Base-by-base conservation (phyloP, 768 basidiomycete species). In the Termitomyces sp. region DNA sequence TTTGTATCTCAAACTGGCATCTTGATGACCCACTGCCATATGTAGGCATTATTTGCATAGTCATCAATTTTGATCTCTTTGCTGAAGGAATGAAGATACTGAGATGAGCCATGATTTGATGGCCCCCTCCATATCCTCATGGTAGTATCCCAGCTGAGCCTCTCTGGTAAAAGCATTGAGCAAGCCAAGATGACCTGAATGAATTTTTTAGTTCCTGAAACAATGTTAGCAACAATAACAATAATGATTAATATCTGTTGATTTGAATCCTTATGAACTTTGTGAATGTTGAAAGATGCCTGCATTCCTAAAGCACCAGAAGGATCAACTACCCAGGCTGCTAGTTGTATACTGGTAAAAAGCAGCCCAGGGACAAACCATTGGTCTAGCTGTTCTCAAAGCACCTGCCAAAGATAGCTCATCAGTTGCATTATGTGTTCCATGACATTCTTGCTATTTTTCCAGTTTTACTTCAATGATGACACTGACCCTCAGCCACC, bases 381-480 rank as follows among this genome's bases (percentile, higher is more conserved):
- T 45, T 20, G n/a, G 5, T 45, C 45, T 9, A 45, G 45, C n/a
- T 45, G 45, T 25, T 64, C 55, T 9, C 50, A 40, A 5, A 64
- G 40, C 31, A 64, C 52, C 53, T 61, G 63, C 6, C 56, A 36
- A 5, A 61, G 50, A 34, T 64, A 61, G 7, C 31, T 31, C 15
- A 60, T 34, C 11, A 61, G 25, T 20, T 55, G 60, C 2, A 40
- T 32, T 12, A 61, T 29, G 36, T 50, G 56, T 36, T 3, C 34
- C 34, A 36, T 36, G 34, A 36, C 34, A 9, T 9, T 36, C 8
- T 36, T 2, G 3, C 34, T 36, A 9, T 36, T 9, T 9, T 2
- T 36, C 8, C 1, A 1, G 3, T 36, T 36, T 36, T 9, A 36
- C 34, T 36, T 36, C 34, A 36, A 36, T 49, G 17, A 61, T 46